phyloP scores from a whole-genome alignment of 2,329 filamentous ascomycete species.

The Colletotrichum chlorophyti region DNA sequence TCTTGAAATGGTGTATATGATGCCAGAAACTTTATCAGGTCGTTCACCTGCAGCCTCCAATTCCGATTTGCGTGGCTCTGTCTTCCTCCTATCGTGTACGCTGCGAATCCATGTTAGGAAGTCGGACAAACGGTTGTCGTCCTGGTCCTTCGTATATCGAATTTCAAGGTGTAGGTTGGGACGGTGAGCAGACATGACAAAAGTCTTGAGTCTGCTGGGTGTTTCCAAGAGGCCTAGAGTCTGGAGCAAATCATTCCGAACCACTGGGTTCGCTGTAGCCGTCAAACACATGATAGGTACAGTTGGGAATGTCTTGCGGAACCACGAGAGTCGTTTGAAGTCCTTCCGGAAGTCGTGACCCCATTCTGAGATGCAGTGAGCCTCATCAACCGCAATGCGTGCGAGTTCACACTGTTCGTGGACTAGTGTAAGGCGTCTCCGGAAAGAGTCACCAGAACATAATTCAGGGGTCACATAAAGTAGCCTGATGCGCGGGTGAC shows the following conservation, averaged over 20 bases:
- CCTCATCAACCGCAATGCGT: constrained; percentile 89
- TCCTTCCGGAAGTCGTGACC: constrained; percentile 96
- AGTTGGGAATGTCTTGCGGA: constrained; percentile 79
- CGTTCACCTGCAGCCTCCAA: constrained; percentile 61
- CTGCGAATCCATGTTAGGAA: constrained; percentile 78
- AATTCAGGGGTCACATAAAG: constrained; percentile 95
- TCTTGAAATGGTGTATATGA: constrained; percentile 80
- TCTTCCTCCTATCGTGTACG: constrained; percentile 74
- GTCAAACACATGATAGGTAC: constrained; percentile 94
- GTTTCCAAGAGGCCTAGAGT: constrained; percentile 72
- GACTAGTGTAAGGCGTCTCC: constrained; percentile 74
- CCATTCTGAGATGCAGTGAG: constrained; percentile 98
- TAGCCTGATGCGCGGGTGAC: constrained; percentile 82
- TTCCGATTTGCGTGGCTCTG: constrained; percentile 64
- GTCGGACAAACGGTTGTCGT: constrained; percentile 74
- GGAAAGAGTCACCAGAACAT: constrained; percentile 80
- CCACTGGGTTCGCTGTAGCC: constrained; percentile 83
- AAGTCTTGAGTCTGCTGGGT: constrained; percentile 69
- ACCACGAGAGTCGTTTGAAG: constrained; percentile 87
- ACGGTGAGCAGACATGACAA: constrained; percentile 83
- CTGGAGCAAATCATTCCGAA: constrained; percentile 81
- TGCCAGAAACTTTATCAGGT: constrained; percentile 72
- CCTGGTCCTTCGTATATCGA: constrained; percentile 78
- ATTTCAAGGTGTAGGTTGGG: constrained; percentile 92
- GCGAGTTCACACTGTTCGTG: constrained; percentile 84